These are phyloP conservation scores for Ballota nigra DNA, from an alignment of 257 asterid genomes.

Conservation along the genomic window DNA sequence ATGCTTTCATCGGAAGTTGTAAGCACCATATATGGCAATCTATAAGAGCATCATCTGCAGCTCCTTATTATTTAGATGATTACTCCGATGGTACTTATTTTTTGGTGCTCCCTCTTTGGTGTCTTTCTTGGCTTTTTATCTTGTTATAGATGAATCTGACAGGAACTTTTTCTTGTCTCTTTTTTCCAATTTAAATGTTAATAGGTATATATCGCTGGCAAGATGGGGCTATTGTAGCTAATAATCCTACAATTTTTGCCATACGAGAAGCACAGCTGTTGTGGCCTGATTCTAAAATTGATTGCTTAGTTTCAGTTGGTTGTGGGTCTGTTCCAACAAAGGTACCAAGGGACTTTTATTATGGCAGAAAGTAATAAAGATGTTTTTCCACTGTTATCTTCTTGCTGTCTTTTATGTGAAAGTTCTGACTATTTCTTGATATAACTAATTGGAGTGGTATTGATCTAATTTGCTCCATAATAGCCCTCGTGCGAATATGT, in stretches of 20 bases:
- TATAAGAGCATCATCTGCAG: constrained; percentile 99
- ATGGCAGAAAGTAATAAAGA: constrained; percentile 3
- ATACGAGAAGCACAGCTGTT: constrained; percentile 92
- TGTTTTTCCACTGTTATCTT: constrained; percentile 2
- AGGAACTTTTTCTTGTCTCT: constrained; percentile 24
- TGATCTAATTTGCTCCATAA: background rate
- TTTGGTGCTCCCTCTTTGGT: constrained; percentile 14
- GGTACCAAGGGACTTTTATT: constrained; percentile 40
- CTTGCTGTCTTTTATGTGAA: constrained; percentile 12
- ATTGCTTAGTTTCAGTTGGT: constrained; percentile 95
- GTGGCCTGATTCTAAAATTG: constrained; percentile 97
- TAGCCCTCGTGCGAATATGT: constrained; percentile 2
- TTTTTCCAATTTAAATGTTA: constrained; percentile 17
- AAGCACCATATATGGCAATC: constrained; percentile 97
- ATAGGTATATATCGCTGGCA: constrained; percentile 89
- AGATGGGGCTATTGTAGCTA: constrained; percentile 99
- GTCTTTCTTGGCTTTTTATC: constrained; percentile 15
- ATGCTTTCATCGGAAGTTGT: constrained; percentile 95
- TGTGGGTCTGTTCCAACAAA: constrained; percentile 95
- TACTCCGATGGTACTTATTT: constrained; percentile 76
- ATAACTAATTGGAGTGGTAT: constrained; percentile 8
- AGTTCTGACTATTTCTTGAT: constrained; percentile 7
- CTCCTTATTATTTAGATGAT: constrained; percentile 99
- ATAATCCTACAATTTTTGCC: constrained; percentile 93
- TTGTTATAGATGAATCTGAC: constrained; percentile 19